Evolutionary conservation across 2,329 filamentous ascomycete genomes (phyloP).

Genomic region (Fusarium sp.): DNA sequence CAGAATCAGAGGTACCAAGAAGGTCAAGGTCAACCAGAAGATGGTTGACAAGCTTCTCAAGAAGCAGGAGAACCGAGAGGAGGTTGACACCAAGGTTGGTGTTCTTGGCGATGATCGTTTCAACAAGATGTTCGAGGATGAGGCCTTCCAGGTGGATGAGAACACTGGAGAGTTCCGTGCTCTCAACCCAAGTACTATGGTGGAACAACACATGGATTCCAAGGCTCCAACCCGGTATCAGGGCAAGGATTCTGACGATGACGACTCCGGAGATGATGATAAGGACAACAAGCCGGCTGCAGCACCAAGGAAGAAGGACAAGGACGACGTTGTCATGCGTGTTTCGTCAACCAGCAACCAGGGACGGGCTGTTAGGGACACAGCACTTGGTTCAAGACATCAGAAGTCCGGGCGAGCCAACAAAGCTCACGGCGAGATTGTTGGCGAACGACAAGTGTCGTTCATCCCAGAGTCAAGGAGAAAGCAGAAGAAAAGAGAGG

Average conservation of each 20-base stretch:
- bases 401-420: slow-evolving; percentile 63
- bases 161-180: slow-evolving; percentile 85
- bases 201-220: slow-evolving; percentile 52
- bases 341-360: slow-evolving; percentile 77
- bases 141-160: slow-evolving; percentile 94
- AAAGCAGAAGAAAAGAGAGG: slow-evolving; percentile 59
- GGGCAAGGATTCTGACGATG: slow-evolving; percentile 59
- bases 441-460: slow-evolving; percentile 76
- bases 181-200: slow-evolving; percentile 87
- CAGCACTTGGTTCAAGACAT: slow-evolving; percentile 67
- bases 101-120: slow-evolving; percentile 90
- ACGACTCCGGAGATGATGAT: slow-evolving; percentile 60
- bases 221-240: slow-evolving; percentile 56
- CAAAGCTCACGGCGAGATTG: slow-evolving; percentile 64
- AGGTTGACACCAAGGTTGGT: slow-evolving; percentile 70
- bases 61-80: slow-evolving; percentile 70
- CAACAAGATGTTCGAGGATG: slow-evolving; percentile 88
- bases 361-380: slow-evolving; percentile 67
- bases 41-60: slow-evolving; percentile 80
- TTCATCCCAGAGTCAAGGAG: slow-evolving; percentile 74
- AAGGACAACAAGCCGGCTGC: slow-evolving; percentile 47
- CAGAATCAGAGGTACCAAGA: slow-evolving; percentile 93
- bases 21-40: slow-evolving; percentile 95
- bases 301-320: slow-evolving; percentile 42
- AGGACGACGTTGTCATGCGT: slow-evolving; percentile 69